Conservation (phyloP, 2,329 filamentous ascomycete species). For the Stachybotrys elegans region DNA sequence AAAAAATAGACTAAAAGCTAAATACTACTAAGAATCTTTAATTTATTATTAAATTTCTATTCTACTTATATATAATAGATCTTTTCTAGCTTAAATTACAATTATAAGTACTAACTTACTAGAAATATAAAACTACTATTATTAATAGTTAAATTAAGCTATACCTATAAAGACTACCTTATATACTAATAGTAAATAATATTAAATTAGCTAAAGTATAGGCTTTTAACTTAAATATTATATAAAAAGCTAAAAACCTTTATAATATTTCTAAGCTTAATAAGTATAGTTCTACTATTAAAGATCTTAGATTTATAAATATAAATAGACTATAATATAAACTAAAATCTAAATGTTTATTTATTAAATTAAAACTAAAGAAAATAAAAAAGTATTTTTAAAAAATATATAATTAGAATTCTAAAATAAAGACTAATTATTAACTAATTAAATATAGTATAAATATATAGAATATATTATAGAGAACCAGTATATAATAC, state of each 20-base stretch:
- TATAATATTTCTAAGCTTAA: constrained; percentile 3
- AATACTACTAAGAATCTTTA: constrained; percentile 1
- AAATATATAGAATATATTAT: constrained; percentile 2
- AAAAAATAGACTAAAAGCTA: background rate
- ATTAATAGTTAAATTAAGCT: constrained; percentile 1
- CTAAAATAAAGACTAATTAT: constrained; percentile 3
- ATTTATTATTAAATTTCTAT: constrained; percentile 3
- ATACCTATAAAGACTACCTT: background rate
- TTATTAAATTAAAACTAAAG: constrained; percentile 1
- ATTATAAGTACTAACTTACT: constrained; percentile 1
- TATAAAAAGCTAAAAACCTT: constrained; percentile 1
- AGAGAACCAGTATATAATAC: constrained; percentile 1
- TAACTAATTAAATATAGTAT: background rate
- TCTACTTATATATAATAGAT: constrained; percentile 2
- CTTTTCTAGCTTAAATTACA: background rate
- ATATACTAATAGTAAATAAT: constrained; percentile 3
- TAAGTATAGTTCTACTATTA: constrained; percentile 3
- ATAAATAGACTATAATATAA: constrained; percentile 2
- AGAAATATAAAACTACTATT: constrained; percentile 2
- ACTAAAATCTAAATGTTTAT: background rate
- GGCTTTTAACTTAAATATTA: constrained; percentile 1
- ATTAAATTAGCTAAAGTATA: constrained; percentile 1
- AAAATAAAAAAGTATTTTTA: background rate
- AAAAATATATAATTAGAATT: constrained; percentile 2
- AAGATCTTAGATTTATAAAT: constrained; percentile 1